These are phyloP conservation scores for Suhomyces bribrorum DNA, from an alignment of 1,139 yeast species.

Conservation along the genomic window DNA sequence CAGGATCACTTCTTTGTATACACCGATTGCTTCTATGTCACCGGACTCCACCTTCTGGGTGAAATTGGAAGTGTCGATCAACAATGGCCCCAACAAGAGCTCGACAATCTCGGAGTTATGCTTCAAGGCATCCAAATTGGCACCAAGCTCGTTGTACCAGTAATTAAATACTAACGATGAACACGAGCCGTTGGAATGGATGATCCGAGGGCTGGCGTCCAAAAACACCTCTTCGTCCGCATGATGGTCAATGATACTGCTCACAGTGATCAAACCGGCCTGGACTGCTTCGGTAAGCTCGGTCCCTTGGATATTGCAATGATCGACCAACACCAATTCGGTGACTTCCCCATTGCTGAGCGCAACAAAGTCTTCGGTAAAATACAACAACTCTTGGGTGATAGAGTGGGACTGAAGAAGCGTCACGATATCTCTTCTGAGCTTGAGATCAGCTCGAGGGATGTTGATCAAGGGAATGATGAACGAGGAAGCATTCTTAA, in stretches of 20 bases:
- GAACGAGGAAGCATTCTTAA: constrained; percentile 21
- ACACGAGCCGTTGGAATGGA: constrained; percentile 73
- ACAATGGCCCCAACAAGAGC: constrained; percentile 64
- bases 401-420: constrained; percentile 54
- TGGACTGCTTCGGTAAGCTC: constrained; percentile 26
- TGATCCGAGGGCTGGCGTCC: constrained; percentile 57
- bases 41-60: constrained; percentile 55
- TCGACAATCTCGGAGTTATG: constrained; percentile 38
- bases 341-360: constrained; percentile 18
- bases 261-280: constrained; percentile 37
- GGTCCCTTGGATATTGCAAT: constrained; percentile 67
- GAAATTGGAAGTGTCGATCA: constrained; percentile 72
- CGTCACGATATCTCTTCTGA: constrained; percentile 70
- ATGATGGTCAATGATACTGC: constrained; percentile 83
- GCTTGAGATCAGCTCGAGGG: constrained; percentile 58
- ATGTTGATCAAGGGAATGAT: constrained; percentile 74
- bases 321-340: constrained; percentile 73
- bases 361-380: constrained; percentile 59
- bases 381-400: constrained; percentile 52
- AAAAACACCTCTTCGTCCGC: constrained; percentile 60
- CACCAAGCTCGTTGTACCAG: constrained; percentile 43
- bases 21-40: constrained; percentile 49
- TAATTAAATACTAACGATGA: constrained; percentile 68
- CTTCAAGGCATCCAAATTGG: constrained; percentile 18
- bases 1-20: constrained; percentile 30